Conservation (phyloP, 768 basidiomycete species). For the Trametes sanguinea region DNA sequence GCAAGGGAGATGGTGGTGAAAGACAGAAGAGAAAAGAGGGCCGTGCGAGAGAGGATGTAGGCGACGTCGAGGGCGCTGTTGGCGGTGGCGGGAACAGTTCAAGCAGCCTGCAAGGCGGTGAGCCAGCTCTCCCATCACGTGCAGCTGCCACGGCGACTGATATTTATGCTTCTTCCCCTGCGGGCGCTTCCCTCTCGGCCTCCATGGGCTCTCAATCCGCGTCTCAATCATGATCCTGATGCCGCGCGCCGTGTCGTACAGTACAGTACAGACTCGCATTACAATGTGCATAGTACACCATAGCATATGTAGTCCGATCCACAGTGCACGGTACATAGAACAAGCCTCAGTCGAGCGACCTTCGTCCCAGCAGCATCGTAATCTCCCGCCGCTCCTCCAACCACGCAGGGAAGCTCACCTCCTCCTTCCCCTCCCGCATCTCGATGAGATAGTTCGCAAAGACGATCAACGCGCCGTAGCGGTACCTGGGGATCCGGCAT, state of each 20-base stretch:
- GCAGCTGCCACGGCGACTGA: constrained; percentile 23
- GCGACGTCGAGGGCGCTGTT: constrained; percentile 14
- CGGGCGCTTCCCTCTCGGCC: constrained; percentile 12
- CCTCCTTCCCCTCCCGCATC: constrained; percentile 39
- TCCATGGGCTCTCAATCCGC: neutral
- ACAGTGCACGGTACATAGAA: neutral
- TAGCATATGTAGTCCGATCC: neutral
- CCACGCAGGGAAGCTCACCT: constrained; percentile 77
- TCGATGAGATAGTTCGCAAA: constrained; percentile 96
- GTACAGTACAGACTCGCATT: neutral
- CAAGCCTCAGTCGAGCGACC: constrained; percentile 55
- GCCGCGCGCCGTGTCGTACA: neutral
- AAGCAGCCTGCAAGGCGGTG: constrained; percentile 19
- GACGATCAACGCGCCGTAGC: constrained; percentile 90
- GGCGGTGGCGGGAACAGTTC: constrained; percentile 13
- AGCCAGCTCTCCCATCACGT: constrained; percentile 25
- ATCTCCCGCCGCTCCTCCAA: constrained; percentile 84
- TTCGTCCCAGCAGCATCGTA: constrained; percentile 64
- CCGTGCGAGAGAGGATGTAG: constrained; percentile 5
- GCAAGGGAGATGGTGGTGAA: constrained; percentile 11
- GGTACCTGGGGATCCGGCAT: constrained; percentile 52
- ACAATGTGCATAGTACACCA: neutral
- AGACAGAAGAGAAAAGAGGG: constrained; percentile 13
- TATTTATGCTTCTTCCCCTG: constrained; percentile 12
- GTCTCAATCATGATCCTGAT: constrained; percentile 18